phyloP scores from a whole-genome alignment of 2,329 filamentous ascomycete genomes.

The Microsporum ferrugineum region DNA sequence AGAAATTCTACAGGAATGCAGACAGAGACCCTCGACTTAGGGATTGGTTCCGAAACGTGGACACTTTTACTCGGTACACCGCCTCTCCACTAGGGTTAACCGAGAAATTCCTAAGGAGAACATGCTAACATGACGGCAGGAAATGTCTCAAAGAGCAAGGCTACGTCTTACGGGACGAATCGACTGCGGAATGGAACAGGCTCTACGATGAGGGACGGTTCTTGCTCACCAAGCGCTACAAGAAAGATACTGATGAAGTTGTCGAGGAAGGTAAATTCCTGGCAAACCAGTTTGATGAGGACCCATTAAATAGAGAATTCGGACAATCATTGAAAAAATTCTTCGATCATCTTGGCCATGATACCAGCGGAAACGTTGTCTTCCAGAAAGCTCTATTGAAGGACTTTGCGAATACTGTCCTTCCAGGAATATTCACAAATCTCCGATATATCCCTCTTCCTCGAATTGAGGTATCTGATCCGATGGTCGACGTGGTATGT shows the following conservation, averaged over 20 bases:
- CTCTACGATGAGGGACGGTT: constrained; percentile 78
- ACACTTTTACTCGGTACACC: constrained; percentile 55
- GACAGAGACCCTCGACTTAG: constrained; percentile 77
- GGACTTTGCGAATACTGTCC: constrained; percentile 74
- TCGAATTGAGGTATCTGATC: constrained; percentile 83
- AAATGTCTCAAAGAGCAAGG: constrained; percentile 79
- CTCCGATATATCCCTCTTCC: constrained; percentile 85
- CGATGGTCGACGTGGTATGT: constrained; percentile 59
- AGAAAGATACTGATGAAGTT: constrained; percentile 70
- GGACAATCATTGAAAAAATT: constrained; percentile 65
- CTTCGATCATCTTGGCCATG: constrained; percentile 81
- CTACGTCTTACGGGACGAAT: constrained; percentile 72
- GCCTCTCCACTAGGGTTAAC: neutral
- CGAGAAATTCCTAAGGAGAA: neutral
- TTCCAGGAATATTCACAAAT: constrained; percentile 72
- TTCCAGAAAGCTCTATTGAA: constrained; percentile 93
- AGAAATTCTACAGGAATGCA: constrained; percentile 74
- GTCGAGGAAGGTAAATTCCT: constrained; percentile 86
- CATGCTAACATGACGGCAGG: constrained; percentile 27
- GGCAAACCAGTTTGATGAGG: constrained; percentile 75
- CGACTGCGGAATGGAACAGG: constrained; percentile 68
- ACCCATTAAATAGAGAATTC: constrained; percentile 76
- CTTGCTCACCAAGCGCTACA: constrained; percentile 81
- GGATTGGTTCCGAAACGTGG: constrained; percentile 72
- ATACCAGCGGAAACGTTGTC: constrained; percentile 66